A percentile compares a stretch with the other conserved stretches of the same genome.
These are phyloP conservation scores for Metroxylon sagu DNA, from an alignment of 176 grass and related monocot genomes.

Conservation along the genomic window DNA sequence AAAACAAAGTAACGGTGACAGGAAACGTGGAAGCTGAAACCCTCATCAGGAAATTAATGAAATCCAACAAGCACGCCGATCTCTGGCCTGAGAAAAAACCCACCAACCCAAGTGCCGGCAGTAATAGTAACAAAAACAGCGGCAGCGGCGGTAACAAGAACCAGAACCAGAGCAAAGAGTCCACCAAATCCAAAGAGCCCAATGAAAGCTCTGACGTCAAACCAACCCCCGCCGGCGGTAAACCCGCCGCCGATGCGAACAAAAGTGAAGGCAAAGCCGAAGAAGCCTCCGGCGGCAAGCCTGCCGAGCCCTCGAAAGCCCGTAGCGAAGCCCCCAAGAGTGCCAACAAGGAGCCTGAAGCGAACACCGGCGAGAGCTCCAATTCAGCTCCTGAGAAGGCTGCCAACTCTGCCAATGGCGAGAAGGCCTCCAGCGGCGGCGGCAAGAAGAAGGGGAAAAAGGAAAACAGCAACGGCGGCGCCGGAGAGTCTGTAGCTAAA, in stretches of 20 bases:
- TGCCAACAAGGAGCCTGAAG: neutral
- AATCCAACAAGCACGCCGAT: slow-evolving; percentile 25
- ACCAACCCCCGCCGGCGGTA: neutral
- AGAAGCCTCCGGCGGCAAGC: neutral
- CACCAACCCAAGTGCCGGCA: slow-evolving; percentile 18
- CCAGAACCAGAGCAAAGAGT: slow-evolving; percentile 13
- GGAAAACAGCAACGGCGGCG: neutral
- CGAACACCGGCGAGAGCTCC: slow-evolving; percentile 3
- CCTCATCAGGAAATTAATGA: slow-evolving; percentile 27
- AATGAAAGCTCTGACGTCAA: slow-evolving; percentile 3
- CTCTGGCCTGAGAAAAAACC: slow-evolving; percentile 19
- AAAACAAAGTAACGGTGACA: slow-evolving; percentile 29
- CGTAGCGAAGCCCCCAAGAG: slow-evolving; percentile 12
- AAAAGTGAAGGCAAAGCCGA: neutral
- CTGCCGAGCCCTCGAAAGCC: neutral
- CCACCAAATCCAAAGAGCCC: slow-evolving; percentile 15
- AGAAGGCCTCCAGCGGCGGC: neutral
- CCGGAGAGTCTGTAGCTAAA: too few relatives aligned
- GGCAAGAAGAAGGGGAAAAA: slow-evolving; percentile 4
- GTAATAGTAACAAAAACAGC: too few relatives aligned
- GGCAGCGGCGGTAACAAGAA: neutral
- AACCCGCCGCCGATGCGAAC: neutral
- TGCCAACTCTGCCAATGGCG: neutral
- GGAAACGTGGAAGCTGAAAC: slow-evolving; percentile 15
- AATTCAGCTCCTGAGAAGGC: neutral